Conservation (phyloP, 140 eudicot species). For the Erigeron philadelphicus region DNA sequence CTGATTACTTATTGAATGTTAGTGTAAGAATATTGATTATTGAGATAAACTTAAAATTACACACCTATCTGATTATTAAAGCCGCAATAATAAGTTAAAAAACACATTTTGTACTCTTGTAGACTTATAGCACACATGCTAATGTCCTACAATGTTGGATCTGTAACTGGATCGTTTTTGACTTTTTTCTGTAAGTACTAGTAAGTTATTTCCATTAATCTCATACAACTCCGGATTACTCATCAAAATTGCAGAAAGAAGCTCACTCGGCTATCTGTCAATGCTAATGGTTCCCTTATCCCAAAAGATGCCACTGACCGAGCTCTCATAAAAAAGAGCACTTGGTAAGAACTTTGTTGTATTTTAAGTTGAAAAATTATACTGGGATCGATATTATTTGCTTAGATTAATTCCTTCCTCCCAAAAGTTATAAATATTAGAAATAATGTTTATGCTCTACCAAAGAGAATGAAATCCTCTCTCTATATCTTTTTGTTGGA, state of each 20-base stretch:
- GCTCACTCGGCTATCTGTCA: constrained; percentile 68
- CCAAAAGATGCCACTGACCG: constrained; percentile 77
- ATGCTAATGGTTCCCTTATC: constrained; percentile 67
- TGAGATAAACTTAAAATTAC: constrained; percentile 7
- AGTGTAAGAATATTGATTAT: not conserved
- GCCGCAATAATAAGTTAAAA: not conserved
- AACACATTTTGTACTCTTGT: not conserved
- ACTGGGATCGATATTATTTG: not conserved
- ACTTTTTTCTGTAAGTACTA: not conserved
- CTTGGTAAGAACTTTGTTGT: constrained; percentile 49
- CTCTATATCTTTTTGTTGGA: not conserved
- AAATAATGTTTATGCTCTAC: constrained; percentile 6
- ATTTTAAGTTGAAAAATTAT: not conserved
- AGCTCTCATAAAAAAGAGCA: constrained; percentile 55
- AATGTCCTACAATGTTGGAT: not conserved
- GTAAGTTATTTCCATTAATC: constrained; percentile 5
- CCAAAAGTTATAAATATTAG: not conserved
- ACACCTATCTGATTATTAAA: not conserved
- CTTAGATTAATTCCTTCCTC: not conserved
- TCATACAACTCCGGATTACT: not conserved
- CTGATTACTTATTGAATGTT: not conserved
- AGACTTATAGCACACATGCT: not conserved
- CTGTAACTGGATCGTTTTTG: not conserved
- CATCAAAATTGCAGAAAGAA: constrained; percentile 50
- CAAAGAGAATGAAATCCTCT: not conserved